Conservation (phyloP, 768 basidiomycete genomes). For the Mycena sanguinolenta region DNA sequence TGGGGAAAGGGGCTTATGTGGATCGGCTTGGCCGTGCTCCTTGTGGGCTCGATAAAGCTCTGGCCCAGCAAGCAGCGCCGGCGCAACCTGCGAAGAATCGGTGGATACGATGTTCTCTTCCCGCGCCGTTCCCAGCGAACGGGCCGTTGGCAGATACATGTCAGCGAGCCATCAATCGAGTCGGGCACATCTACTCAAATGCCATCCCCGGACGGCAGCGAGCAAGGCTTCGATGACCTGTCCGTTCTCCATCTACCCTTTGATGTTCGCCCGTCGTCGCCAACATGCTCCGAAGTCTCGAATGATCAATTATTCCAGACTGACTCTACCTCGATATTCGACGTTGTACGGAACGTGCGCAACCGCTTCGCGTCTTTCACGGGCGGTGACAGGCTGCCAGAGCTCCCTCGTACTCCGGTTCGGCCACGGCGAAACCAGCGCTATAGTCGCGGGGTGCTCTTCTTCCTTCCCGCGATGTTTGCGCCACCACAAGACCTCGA, state of each 20-base stretch:
- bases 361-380: conserved; percentile 67
- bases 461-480: conserved; percentile 88
- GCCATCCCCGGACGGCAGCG: conserved; percentile 56
- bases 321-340: conserved; percentile 62
- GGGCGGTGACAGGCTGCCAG: conserved; percentile 50
- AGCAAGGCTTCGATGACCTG: conserved; percentile 61
- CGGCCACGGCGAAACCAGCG: conserved; percentile 57
- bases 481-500: conserved; percentile 65
- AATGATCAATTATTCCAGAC: conserved; percentile 60
- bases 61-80: conserved; percentile 71
- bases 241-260: conserved; percentile 76
- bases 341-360: conserved; percentile 68
- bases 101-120: conserved; percentile 83
- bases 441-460: conserved; percentile 72
- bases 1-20: conserved; percentile 94
- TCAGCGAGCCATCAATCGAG: conserved; percentile 66
- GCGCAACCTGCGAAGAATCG: conserved; percentile 69
- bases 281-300: conserved; percentile 64
- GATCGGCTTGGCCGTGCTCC: conserved; percentile 79
- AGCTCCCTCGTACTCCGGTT: conserved; percentile 58
- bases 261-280: conserved; percentile 69
- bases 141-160: conserved; percentile 81
- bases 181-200: conserved; percentile 62
- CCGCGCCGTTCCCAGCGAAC: conserved; percentile 80
- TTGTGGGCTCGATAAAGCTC: conserved; percentile 75